Percentiles rank a stretch among this genome's conserved stretches.
phyloP scores from a whole-genome alignment of 768 basidiomycete species.

The Suillus subaureus region DNA sequence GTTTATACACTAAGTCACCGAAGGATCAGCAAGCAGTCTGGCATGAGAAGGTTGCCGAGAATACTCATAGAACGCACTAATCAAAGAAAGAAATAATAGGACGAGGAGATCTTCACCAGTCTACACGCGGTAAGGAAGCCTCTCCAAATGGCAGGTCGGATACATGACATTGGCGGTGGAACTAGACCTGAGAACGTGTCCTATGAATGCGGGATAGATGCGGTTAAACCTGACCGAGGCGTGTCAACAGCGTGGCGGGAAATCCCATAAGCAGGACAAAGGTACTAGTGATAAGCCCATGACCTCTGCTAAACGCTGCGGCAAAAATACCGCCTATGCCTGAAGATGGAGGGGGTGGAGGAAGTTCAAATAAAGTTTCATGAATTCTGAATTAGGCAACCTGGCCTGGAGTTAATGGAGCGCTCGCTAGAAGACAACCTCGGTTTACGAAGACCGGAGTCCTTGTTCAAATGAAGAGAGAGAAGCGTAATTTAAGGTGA shows the following conservation, averaged over 20 bases:
- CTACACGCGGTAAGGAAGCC: constrained; percentile 42
- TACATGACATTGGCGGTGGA: constrained; percentile 51
- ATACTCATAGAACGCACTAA: constrained; percentile 35
- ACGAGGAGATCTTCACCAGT: constrained; percentile 31
- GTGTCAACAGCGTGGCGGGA: constrained; percentile 66
- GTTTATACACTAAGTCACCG: constrained; percentile 29
- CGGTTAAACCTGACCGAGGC: constrained; percentile 43
- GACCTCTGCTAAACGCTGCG: constrained; percentile 17
- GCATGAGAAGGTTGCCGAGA: constrained; percentile 32
- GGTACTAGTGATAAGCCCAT: constrained; percentile 51
- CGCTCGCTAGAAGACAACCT: constrained; percentile 28
- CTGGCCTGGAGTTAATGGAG: constrained; percentile 25
- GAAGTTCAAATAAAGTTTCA: constrained; percentile 15
- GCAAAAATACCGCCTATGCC: constrained; percentile 10
- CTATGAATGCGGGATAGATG: constrained; percentile 66
- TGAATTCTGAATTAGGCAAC: constrained; percentile 29
- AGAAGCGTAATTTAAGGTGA: constrained; percentile 46
- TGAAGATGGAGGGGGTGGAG: constrained; percentile 4
- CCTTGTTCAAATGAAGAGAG: constrained; percentile 33
- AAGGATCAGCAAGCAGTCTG: constrained; percentile 17
- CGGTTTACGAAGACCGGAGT: constrained; percentile 36
- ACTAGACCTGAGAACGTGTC: constrained; percentile 61
- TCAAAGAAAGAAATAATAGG: constrained; percentile 27
- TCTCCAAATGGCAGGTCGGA: constrained; percentile 59
- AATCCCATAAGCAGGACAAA: constrained; percentile 59